Conservation (phyloP, 768 basidiomycete species). For the Boletus tomentosulus region DNA sequence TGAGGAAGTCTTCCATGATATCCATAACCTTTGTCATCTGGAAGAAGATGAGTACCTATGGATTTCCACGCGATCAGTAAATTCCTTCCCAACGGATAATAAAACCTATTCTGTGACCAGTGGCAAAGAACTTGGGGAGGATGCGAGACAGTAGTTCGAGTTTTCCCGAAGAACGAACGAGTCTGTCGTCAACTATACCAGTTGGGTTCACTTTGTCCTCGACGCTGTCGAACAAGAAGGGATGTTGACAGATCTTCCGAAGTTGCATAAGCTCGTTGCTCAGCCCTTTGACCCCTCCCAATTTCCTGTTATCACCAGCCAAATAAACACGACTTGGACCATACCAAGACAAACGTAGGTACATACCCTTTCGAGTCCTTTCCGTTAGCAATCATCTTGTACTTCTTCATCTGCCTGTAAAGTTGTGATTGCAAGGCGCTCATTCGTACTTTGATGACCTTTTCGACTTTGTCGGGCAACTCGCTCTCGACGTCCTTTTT, state of each 20-base stretch:
- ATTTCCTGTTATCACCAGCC: slow-evolving; percentile 43
- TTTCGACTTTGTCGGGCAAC: slow-evolving; percentile 95
- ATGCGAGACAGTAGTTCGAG: slow-evolving; percentile 88
- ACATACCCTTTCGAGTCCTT: slow-evolving; percentile 70
- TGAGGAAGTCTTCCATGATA: slow-evolving; percentile 94
- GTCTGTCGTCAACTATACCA: slow-evolving; percentile 76
- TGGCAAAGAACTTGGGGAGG: slow-evolving; percentile 90
- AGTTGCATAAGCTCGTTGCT: slow-evolving; percentile 98
- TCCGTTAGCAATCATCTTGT: slow-evolving; percentile 92
- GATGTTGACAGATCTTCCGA: slow-evolving; percentile 97
- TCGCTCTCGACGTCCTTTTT: slow-evolving; percentile 98
- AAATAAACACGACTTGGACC: slow-evolving; percentile 2
- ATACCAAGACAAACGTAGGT: neutral
- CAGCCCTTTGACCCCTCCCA: slow-evolving; percentile 78
- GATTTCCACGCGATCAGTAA: slow-evolving; percentile 4
- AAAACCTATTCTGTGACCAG: slow-evolving; percentile 74
- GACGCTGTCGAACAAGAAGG: slow-evolving; percentile 92
- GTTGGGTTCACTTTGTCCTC: slow-evolving; percentile 90
- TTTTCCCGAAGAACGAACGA: slow-evolving; percentile 87
- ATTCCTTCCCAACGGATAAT: neutral
- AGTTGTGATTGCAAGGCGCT: slow-evolving; percentile 86
- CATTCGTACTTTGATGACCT: slow-evolving; percentile 96
- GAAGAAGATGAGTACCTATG: slow-evolving; percentile 95
- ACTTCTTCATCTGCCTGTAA: slow-evolving; percentile 97
- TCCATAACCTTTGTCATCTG: slow-evolving; percentile 99